Evolutionary conservation across 2,329 filamentous ascomycete genomes (phyloP).

Genomic region (Aspergillus versicolor): DNA sequence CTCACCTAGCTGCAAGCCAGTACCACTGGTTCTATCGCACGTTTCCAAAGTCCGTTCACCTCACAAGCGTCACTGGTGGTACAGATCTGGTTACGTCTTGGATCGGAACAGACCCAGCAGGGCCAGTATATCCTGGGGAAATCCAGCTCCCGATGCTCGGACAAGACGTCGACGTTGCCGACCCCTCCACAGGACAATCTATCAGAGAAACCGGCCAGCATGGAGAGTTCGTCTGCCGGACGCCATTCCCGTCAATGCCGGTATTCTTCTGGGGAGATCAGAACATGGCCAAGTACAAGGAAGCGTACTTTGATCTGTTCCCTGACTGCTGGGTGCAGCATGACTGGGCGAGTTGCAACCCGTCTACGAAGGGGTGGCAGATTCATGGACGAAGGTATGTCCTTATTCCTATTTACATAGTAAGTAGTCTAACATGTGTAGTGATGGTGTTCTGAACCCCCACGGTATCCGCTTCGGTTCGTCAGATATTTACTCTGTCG

Average conservation of each 20-base stretch:
- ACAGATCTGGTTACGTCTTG: too few relatives aligned
- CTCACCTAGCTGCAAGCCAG: too few relatives aligned
- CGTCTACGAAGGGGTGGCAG: constrained; percentile 57
- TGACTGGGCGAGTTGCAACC: constrained; percentile 73
- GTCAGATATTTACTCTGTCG: constrained; percentile 74
- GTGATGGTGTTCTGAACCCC: constrained; percentile 76
- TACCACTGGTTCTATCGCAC: too few relatives aligned
- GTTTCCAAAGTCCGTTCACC: too few relatives aligned
- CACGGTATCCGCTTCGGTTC: constrained; percentile 76
- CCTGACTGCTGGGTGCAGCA: constrained; percentile 65
- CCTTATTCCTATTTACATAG: too few relatives aligned
- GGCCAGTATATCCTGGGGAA: constrained; percentile 61
- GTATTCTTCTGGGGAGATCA: neutral
- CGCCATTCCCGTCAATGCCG: neutral
- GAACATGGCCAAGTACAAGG: neutral
- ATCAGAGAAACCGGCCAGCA: neutral
- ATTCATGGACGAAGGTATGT: constrained; percentile 33
- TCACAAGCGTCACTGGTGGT: too few relatives aligned
- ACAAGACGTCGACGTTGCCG: constrained; percentile 49
- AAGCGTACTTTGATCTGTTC: neutral
- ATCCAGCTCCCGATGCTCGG: constrained; percentile 56
- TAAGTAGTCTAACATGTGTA: neutral
- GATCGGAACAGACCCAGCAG: too few relatives aligned
- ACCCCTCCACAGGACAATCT: neutral
- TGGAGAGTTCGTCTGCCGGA: neutral